phyloP scores from a whole-genome alignment of 2,329 filamentous ascomycete genomes.

The Lachnellula cervina region DNA sequence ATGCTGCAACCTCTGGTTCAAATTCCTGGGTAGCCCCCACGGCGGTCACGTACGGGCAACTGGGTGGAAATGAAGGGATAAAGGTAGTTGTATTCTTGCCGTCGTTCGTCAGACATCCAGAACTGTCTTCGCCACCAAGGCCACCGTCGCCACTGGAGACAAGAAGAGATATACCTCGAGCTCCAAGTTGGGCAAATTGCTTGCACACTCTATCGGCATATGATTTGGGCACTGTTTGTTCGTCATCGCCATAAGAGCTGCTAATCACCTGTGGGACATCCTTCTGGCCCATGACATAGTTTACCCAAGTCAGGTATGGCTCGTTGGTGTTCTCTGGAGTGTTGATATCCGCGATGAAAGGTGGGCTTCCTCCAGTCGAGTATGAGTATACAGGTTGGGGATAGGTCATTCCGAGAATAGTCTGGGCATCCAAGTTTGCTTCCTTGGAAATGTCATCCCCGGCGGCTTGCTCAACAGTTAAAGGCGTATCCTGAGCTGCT shows the following conservation, averaged over 20 bases:
- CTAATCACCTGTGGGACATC: conserved; percentile 51
- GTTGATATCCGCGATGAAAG: conserved; percentile 42
- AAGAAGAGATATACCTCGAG: conserved; percentile 48
- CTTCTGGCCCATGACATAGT: conserved; percentile 43
- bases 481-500: conserved; percentile 6
- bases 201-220: conserved; percentile 51
- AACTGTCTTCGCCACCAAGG: conserved; percentile 34
- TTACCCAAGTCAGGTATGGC: conserved; percentile 52
- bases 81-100: conserved; percentile 51
- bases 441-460: conserved; percentile 32
- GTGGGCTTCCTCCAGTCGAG: conserved; percentile 50
- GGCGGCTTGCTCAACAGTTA: conserved; percentile 9
- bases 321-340: conserved; percentile 52
- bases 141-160: conserved; percentile 49
- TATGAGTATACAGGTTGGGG: conserved; percentile 49
- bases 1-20: conserved; percentile 26
- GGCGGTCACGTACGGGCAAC: conserved; percentile 32
- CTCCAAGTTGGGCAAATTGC: conserved; percentile 48
- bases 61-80: conserved; percentile 49
- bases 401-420: conserved; percentile 48
- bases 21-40: conserved; percentile 20
- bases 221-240: conserved; percentile 46
- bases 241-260: conserved; percentile 56
- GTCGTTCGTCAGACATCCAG: conserved; percentile 47
- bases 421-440: conserved; percentile 52